Conservation (phyloP, 495 filamentous ascomycete genomes). For the Tuber brumale region DNA sequence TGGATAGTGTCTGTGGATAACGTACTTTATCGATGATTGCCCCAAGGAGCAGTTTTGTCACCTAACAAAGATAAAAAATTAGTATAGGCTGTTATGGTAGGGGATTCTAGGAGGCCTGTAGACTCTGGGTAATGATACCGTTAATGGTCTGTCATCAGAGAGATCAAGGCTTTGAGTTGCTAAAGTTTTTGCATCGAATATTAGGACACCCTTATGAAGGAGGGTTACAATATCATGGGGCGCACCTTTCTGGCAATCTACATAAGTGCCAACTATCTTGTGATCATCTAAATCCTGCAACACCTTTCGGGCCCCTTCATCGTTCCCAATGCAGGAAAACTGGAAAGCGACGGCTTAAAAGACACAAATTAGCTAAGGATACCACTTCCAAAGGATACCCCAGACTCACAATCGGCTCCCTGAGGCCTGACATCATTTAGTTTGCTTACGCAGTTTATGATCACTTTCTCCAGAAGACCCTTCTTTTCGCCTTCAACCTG, state of each 20-base stretch:
- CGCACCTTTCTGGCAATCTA: conserved; percentile 48
- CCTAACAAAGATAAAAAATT: conserved; percentile 48
- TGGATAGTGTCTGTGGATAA: background rate
- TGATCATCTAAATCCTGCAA: conserved; percentile 57
- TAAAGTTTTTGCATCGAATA: conserved; percentile 50
- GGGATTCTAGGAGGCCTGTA: conserved; percentile 49
- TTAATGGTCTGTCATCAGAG: conserved; percentile 50
- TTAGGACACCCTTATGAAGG: background rate
- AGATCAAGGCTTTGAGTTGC: conserved; percentile 48
- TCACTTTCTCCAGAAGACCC: conserved; percentile 20
- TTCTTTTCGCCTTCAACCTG: conserved; percentile 27
- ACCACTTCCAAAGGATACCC: conserved; percentile 45
- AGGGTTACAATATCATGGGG: background rate
- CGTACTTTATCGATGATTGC: conserved; percentile 47
- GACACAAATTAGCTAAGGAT: conserved; percentile 48
- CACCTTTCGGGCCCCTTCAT: conserved; percentile 57
- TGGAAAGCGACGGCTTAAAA: conserved; percentile 58
- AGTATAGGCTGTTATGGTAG: conserved; percentile 52
- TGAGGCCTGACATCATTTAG: conserved; percentile 1
- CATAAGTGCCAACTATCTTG: conserved; percentile 52
- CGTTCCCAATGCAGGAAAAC: conserved; percentile 66
- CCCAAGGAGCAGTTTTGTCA: conserved; percentile 63
- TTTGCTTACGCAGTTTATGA: conserved; percentile 19
- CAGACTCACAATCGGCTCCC: conserved; percentile 28
- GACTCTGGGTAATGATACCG: conserved; percentile 19